Conservation (phyloP, 2,329 filamentous ascomycete species). For the Mycosphaerella sp. region DNA sequence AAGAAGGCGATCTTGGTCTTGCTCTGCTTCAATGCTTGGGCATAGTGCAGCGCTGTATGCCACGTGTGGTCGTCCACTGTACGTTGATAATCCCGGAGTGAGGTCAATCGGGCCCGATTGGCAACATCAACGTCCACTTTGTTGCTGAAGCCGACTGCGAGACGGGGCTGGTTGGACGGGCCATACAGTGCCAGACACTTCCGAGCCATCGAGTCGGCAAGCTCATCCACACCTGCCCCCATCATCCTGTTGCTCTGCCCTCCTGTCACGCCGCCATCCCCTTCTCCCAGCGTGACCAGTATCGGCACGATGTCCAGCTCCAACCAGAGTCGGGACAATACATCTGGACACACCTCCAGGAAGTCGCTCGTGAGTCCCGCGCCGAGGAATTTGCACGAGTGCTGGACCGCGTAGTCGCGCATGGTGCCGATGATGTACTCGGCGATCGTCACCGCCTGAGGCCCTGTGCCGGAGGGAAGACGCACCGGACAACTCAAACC, state of each 20-base stretch:
- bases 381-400: constrained; percentile 68
- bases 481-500: constrained; percentile 3
- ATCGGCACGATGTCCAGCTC: constrained; percentile 71
- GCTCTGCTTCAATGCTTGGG: constrained; percentile 54
- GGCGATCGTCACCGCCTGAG: constrained; percentile 12
- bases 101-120: constrained; percentile 56
- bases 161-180: constrained; percentile 61
- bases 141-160: constrained; percentile 60
- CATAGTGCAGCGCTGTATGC: constrained; percentile 58
- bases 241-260: constrained; percentile 48
- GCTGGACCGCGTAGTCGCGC: constrained; percentile 54
- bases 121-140: constrained; percentile 64
- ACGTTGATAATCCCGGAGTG: constrained; percentile 51
- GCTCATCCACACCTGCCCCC: constrained; percentile 60
- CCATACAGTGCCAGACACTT: constrained; percentile 75
- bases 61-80: constrained; percentile 59
- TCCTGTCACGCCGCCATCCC: constrained; percentile 67
- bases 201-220: constrained; percentile 72
- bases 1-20: constrained; percentile 70
- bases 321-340: constrained; percentile 67
- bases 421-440: constrained; percentile 55
- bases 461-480: constrained; percentile 8
- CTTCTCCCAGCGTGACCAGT: constrained; percentile 56
- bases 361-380: constrained; percentile 60
- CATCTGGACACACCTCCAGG: constrained; percentile 53